phyloP scores from a whole-genome alignment of 306 rosid species.

The Alnus glutinosa region DNA sequence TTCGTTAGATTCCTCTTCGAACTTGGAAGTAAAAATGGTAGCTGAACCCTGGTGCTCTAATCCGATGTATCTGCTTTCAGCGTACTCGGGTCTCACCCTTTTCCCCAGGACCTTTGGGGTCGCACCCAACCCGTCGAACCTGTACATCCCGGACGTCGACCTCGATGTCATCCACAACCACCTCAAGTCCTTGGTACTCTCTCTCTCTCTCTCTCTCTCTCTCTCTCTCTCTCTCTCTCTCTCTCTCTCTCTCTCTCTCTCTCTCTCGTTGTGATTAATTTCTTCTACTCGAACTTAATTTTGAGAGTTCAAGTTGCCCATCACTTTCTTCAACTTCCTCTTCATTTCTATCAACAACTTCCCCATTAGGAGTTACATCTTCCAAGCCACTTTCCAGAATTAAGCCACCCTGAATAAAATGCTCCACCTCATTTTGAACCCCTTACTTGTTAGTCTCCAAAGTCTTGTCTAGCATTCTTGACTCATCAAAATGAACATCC shows the following conservation, averaged over 20 bases:
- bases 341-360: too few species aligned
- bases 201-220: background rate
- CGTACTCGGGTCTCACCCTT: slow-evolving; percentile 56
- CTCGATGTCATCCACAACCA: slow-evolving; percentile 50
- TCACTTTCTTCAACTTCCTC: too few species aligned
- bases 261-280: background rate
- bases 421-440: too few species aligned
- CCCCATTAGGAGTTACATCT: too few species aligned
- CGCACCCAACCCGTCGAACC: slow-evolving; percentile 28
- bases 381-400: too few species aligned
- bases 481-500: too few species aligned
- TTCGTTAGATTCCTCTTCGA: background rate
- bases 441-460: too few species aligned
- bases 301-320: too few species aligned
- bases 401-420: too few species aligned
- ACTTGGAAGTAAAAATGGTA: slow-evolving; percentile 33
- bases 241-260: background rate
- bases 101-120: slow-evolving; percentile 34
- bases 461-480: too few species aligned
- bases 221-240: too few species aligned
- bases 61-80: slow-evolving; percentile 53
- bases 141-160: slow-evolving; percentile 37
- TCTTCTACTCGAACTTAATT: background rate
- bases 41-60: slow-evolving; percentile 26
- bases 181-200: slow-evolving; percentile 62